phyloP scores from a whole-genome alignment of 73 alveolate genomes.

The Effrenium voratum region DNA sequence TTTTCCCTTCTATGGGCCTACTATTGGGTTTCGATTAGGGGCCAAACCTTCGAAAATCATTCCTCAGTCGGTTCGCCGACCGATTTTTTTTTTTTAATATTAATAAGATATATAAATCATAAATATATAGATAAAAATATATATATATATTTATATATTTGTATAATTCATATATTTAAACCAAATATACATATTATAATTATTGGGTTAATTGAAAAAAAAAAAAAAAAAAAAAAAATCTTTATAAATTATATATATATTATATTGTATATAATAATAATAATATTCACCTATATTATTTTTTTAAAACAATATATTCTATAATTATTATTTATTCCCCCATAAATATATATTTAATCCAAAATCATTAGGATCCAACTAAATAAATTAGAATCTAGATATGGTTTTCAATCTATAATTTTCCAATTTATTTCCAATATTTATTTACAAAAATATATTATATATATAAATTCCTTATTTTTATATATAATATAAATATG shows the following conservation, averaged over 20 bases:
- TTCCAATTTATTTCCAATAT: not conserved
- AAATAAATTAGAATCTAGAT: not conserved
- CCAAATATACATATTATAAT: not conserved
- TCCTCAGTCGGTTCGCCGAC: no score
- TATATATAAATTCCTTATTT: not conserved
- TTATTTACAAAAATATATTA: not conserved
- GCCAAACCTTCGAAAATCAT: no score
- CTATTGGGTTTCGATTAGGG: no score
- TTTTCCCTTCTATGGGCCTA: no score
- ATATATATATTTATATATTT: not conserved
- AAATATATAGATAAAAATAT: no score
- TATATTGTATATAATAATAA: not conserved
- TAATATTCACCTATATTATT: not conserved
- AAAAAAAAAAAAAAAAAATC: not conserved
- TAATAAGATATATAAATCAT: no score
- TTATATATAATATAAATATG: not conserved
- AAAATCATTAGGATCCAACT: not conserved
- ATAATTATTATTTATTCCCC: not conserved
- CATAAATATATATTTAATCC: not conserved
- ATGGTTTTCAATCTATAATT: not conserved
- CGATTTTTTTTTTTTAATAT: no score
- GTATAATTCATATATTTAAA: not conserved
- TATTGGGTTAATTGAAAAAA: not conserved
- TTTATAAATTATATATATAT: not conserved
- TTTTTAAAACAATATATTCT: not conserved